Evolutionary conservation across 2,329 filamentous ascomycete genomes (phyloP), one percentile per base, ranked within the genome.

Genomic region (Epichloe sibirici): DNA sequence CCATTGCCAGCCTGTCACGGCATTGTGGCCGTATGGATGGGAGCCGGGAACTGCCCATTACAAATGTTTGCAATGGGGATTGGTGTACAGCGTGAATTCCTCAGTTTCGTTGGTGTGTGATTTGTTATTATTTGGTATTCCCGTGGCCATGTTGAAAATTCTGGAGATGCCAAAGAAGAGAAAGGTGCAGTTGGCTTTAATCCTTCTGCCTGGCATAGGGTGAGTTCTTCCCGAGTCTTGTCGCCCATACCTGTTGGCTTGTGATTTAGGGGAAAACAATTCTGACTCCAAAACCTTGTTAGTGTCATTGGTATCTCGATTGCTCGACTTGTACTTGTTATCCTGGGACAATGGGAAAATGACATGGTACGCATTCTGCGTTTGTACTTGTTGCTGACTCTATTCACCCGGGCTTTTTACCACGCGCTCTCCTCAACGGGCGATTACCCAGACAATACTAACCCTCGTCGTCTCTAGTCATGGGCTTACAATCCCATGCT

Each of bases 401-500:
- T 31, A 9, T 31, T 31, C 28, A 9, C 1, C 8, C 8, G 28
- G 28, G 8, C 9, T 23, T 23, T 23, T 31, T 31, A 9, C 28
- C 28, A 31, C 3, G 28, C 8, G 8, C 28, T 31, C 28, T 31
- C 28, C 9, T 31, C 28, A 31, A 31, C 8, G 28, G 28, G 28
- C 28, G 8, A 11, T 31, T 11, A 11, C 28, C 28, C 8, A 11
- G 3, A 31, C 28, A 31, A 11, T 31, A 11, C 28, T 31, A 11
- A 31, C 28, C 28, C 8, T 31, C 8, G 8, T 31, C 28, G 28
- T 28, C 9, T 38, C 4, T 43, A 53, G 62, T 75, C 73, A 15
- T 78, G 75, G 75, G 65, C 66, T 25, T 78, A 78, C 58, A 71
- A 75, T 50, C 71, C 74, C 0, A 70, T 77, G 65, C 62, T 78